Conservation (phyloP, 352 stramenopile genomes). For the Phytopythium mirpurense region DNA sequence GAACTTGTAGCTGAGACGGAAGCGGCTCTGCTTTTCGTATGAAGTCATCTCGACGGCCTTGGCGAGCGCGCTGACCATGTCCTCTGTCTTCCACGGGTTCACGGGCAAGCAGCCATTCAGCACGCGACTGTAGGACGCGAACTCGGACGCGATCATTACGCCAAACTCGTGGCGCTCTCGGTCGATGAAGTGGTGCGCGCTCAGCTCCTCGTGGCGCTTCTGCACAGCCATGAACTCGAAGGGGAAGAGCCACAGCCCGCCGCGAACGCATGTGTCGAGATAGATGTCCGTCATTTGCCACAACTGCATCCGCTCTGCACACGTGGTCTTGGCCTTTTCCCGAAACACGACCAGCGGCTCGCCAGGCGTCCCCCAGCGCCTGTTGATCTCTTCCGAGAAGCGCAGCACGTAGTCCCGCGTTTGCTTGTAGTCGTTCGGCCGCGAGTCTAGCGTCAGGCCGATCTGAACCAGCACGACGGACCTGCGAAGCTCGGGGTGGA, state of each 20-base stretch:
- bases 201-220: slow-evolving; percentile 40
- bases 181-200: slow-evolving; percentile 14
- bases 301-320: slow-evolving; percentile 58
- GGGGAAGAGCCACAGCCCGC: slow-evolving; percentile 60
- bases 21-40: slow-evolving; percentile 69
- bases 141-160: slow-evolving; percentile 95
- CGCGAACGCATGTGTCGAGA: slow-evolving; percentile 62
- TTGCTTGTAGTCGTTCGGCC: slow-evolving; percentile 91
- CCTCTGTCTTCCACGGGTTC: slow-evolving; percentile 96
- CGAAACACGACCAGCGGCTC: slow-evolving; percentile 70
- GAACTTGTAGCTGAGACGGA: slow-evolving; percentile 85
- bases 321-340: slow-evolving; percentile 60
- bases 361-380: slow-evolving; percentile 46
- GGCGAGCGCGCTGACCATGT: slow-evolving; percentile 66
- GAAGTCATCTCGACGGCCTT: slow-evolving; percentile 72
- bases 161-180: slow-evolving; percentile 45
- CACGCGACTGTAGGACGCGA: slow-evolving; percentile 94
- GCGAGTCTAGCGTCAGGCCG: slow-evolving; percentile 61
- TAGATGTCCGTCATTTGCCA: slow-evolving; percentile 70
- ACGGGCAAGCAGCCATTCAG: slow-evolving; percentile 95
- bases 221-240: slow-evolving; percentile 79
- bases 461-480: slow-evolving; percentile 80
- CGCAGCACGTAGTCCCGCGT: slow-evolving; percentile 89
- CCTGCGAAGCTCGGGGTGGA: slow-evolving; percentile 61
- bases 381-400: slow-evolving; percentile 92